A percentile compares a stretch with the other conserved stretches of the same genome.
Evolutionary conservation across 495 filamentous ascomycete genomes (phyloP).

Genomic region (Lindgomyces ingoldianus): DNA sequence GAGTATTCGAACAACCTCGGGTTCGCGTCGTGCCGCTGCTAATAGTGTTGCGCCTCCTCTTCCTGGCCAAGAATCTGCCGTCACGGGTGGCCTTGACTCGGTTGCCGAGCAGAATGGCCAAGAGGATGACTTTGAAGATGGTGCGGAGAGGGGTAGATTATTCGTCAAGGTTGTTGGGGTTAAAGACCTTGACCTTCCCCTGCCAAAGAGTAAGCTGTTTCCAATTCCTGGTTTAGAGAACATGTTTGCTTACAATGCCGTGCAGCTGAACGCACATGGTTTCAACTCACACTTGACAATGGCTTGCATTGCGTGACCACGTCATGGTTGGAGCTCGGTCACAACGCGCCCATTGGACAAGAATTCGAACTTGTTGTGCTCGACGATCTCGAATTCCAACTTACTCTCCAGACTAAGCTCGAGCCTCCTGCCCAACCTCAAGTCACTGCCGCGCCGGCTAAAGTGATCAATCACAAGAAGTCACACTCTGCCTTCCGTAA

Average conservation of each 20-base stretch:
- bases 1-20: slow-evolving; percentile 61
- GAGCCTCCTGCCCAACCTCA: slow-evolving; percentile 67
- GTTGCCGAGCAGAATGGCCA: slow-evolving; percentile 57
- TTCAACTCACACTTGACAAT: slow-evolving; percentile 93
- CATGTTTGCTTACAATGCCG: slow-evolving; percentile 40
- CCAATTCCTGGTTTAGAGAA: neutral
- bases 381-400: slow-evolving; percentile 94
- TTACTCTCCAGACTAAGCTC: slow-evolving; percentile 93
- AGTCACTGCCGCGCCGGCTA: slow-evolving; percentile 39
- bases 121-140: slow-evolving; percentile 67
- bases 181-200: slow-evolving; percentile 87
- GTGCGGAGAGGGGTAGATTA: slow-evolving; percentile 83
- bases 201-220: slow-evolving; percentile 75
- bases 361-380: slow-evolving; percentile 98
- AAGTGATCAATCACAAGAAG: slow-evolving; percentile 60
- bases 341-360: slow-evolving; percentile 92
- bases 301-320: slow-evolving; percentile 97
- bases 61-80: slow-evolving; percentile 84
- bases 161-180: slow-evolving; percentile 98
- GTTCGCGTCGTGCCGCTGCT: slow-evolving; percentile 63
- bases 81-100: slow-evolving; percentile 59
- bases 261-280: slow-evolving; percentile 82
- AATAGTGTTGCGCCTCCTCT: slow-evolving; percentile 73
- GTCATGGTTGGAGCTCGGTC: slow-evolving; percentile 89
- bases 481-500: slow-evolving; percentile 77